A percentile compares a stretch with the other conserved stretches of the same genome.
Conservation (phyloP, 228 moss, liverwort and hornwort species). For the Sphagnum fallax region DNA sequence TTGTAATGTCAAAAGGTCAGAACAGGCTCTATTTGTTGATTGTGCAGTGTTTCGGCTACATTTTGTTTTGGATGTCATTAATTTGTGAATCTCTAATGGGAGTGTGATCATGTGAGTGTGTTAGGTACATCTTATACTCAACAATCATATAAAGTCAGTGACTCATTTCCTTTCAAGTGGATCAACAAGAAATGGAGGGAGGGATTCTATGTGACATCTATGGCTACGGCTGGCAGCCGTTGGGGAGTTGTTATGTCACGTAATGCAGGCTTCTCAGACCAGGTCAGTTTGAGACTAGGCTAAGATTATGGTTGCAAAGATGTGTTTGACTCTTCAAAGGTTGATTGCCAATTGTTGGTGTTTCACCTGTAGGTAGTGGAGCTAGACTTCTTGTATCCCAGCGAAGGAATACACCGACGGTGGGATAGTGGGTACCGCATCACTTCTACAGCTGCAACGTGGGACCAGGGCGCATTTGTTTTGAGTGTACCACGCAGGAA, state of each 20-base stretch:
- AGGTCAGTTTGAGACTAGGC: slow-evolving; percentile 26
- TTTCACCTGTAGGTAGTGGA: slow-evolving; percentile 67
- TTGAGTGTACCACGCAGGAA: slow-evolving; percentile 91
- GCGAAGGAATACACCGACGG: slow-evolving; percentile 94
- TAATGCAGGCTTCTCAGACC: slow-evolving; percentile 95
- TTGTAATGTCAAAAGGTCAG: slow-evolving; percentile 98
- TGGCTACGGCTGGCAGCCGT: slow-evolving; percentile 96
- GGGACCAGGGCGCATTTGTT: slow-evolving; percentile 98
- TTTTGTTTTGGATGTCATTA: no score
- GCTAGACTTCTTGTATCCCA: slow-evolving; percentile 93
- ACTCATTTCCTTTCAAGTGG: slow-evolving; percentile 99
- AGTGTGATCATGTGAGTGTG: no score
- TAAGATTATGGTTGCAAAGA: no score
- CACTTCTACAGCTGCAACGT: slow-evolving; percentile 93
- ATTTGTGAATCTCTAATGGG: no score
- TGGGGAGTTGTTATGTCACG: slow-evolving; percentile 99
- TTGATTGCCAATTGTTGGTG: neutral
- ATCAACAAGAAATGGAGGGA: slow-evolving; percentile 99
- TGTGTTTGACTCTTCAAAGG: no score
- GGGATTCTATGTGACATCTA: slow-evolving; percentile 92
- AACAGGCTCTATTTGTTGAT: neutral
- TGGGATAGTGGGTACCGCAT: slow-evolving; percentile 99
- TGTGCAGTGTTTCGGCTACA: no score
- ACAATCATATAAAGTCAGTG: slow-evolving; percentile 98
- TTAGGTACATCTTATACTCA: slow-evolving; percentile 94